A percentile compares a stretch with the other conserved stretches of the same genome.
phyloP scores from a whole-genome alignment of 2,329 filamentous ascomycete genomes.

The Xylaria sp. region DNA sequence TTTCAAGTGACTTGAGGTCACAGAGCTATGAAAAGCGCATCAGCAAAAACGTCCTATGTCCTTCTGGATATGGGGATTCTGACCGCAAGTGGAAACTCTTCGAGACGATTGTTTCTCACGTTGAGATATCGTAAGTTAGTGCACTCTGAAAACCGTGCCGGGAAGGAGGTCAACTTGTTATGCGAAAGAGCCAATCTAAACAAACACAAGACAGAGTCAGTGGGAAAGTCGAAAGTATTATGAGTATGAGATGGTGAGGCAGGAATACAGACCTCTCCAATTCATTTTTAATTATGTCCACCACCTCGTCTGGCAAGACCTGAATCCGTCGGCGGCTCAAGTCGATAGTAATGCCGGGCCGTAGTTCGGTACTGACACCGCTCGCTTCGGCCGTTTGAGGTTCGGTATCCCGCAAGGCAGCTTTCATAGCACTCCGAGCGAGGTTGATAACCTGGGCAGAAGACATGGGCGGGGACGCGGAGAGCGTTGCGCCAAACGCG shows the following conservation, averaged over 20 bases:
- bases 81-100: slow-evolving; percentile 55
- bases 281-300: slow-evolving; percentile 68
- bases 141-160: slow-evolving; percentile 67
- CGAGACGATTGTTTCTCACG: slow-evolving; percentile 69
- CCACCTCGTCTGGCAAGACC: slow-evolving; percentile 65
- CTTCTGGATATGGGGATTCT: slow-evolving; percentile 24
- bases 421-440: slow-evolving; percentile 61
- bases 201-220: slow-evolving; percentile 19
- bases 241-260: neutral
- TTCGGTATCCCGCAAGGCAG: slow-evolving; percentile 60
- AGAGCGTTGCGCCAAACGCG: slow-evolving; percentile 41
- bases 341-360: slow-evolving; percentile 72
- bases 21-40: slow-evolving; percentile 58
- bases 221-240: slow-evolving; percentile 7
- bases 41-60: slow-evolving; percentile 13
- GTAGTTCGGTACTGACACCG: slow-evolving; percentile 54
- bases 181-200: slow-evolving; percentile 72
- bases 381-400: slow-evolving; percentile 57
- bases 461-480: slow-evolving; percentile 49
- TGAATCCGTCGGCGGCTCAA: slow-evolving; percentile 70
- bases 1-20: slow-evolving; percentile 79
- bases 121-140: slow-evolving; percentile 75
- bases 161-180: slow-evolving; percentile 67
- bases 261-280: slow-evolving; percentile 56
- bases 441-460: slow-evolving; percentile 60